Evolutionary conservation across 2,329 filamentous ascomycete genomes (phyloP).

Genomic region (Incumbomyces delicatus): DNA sequence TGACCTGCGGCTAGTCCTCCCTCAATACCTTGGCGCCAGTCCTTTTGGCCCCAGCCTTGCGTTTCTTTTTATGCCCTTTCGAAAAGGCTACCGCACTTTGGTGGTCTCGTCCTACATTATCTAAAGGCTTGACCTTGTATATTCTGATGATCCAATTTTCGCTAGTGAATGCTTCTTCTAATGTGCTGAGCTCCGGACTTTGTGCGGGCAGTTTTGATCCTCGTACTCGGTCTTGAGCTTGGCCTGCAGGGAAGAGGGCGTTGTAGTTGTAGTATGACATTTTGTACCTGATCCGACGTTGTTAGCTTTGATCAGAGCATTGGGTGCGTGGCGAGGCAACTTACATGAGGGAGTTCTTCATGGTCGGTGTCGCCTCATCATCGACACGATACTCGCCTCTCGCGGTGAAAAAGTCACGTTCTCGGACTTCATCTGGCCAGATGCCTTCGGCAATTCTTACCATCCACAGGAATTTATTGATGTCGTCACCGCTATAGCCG

Average conservation of each 20-base stretch:
- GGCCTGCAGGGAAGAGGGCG: constrained; percentile 77
- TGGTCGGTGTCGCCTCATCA: constrained; percentile 82
- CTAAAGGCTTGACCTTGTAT: constrained; percentile 98
- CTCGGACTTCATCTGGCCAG: constrained; percentile 98
- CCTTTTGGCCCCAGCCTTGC: constrained; percentile 30
- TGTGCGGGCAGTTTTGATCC: constrained; percentile 69
- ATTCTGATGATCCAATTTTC: constrained; percentile 99
- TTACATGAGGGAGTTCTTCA: constrained; percentile 99
- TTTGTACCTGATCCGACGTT: constrained; percentile 66
- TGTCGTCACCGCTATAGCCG: constrained; percentile 95
- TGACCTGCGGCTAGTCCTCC: constrained; percentile 26
- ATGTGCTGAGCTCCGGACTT: constrained; percentile 71
- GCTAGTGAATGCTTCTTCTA: constrained; percentile 96
- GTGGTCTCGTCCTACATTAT: constrained; percentile 90
- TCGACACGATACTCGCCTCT: constrained; percentile 94
- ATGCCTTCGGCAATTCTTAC: constrained; percentile 97
- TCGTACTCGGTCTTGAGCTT: constrained; percentile 84
- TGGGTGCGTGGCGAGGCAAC: constrained; percentile 27
- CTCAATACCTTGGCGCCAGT: constrained; percentile 35
- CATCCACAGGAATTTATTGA: constrained; percentile 99
- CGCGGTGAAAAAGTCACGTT: constrained; percentile 88
- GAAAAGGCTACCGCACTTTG: constrained; percentile 48
- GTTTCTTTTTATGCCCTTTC: constrained; percentile 44
- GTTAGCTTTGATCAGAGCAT: constrained; percentile 9
- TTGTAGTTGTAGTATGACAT: constrained; percentile 99